Percentiles rank a stretch among this genome's conserved stretches.
Evolutionary conservation across 73 alveolate species (phyloP).

Genomic region (Paramecium primaurelia): DNA sequence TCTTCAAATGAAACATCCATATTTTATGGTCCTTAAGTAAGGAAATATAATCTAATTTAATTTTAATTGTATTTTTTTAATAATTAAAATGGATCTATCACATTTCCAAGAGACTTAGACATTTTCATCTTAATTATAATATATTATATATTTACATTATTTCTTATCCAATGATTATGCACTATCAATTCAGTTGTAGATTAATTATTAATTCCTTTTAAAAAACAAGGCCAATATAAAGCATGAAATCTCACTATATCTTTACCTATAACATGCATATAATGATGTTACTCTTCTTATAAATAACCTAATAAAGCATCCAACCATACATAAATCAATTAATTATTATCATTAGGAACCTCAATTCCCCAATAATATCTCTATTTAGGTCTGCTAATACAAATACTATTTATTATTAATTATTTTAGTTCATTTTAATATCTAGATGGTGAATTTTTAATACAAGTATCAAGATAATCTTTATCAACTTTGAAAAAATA

Average conservation of each 20-base stretch:
- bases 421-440: background rate
- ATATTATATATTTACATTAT: conserved; percentile 33
- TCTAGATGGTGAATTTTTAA: background rate
- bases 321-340: conserved; percentile 82
- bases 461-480: background rate
- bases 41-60: conserved; percentile 70
- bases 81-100: conserved; percentile 71
- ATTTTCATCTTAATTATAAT: conserved; percentile 58
- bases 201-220: conserved; percentile 59
- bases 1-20: conserved; percentile 67
- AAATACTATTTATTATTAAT: conserved; percentile 12
- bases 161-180: conserved; percentile 81
- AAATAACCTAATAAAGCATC: conserved; percentile 79
- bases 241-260: conserved; percentile 84
- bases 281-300: background rate
- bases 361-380: conserved; percentile 76
- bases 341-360: conserved; percentile 70
- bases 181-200: conserved; percentile 60
- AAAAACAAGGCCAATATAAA: conserved; percentile 80
- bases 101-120: conserved; percentile 79
- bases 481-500: background rate
- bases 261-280: conserved; percentile 73
- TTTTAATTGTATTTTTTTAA: conserved; percentile 47
- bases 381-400: conserved; percentile 74
- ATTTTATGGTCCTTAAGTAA: conserved; percentile 72